Base-by-base conservation (phyloP, 306 rosid genomes). In the Cicer cuneatum region DNA sequence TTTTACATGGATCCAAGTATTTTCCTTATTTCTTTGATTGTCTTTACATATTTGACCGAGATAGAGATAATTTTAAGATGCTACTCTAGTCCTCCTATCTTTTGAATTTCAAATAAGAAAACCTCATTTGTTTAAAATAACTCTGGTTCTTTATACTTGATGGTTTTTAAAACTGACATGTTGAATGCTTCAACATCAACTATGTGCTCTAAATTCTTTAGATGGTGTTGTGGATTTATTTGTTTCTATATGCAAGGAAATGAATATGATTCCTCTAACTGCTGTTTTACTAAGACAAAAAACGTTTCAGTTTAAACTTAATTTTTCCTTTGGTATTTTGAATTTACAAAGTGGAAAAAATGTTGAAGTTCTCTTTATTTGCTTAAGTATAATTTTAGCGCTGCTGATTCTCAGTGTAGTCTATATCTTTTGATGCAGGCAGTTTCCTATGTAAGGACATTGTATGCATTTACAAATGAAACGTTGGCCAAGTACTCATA, bases 401-500 rank as follows among this genome's bases (percentile, higher is more conserved):
- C 60, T 21, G 46, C 33, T 49, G 47, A 73, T 69, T 75, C 82
- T 84, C 73, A 82, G 59, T 35, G 51, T 66, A 72, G 60, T 39
- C 77, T 5, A 2, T 78, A 71, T 80, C 69, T 83, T 58, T 58
- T 61, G 61, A 74, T 82, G 89, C 98, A 95, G 99, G 98, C 99
- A 69, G 96, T 95, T 84, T 95, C 98, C 15, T 87, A 92, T 83
- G 62, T 87, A 73, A 83, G 92, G 84, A 95, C 99, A 18, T 83
- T 92, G 71, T 95, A 95, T 83, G 98, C 93, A 70, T 95, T 89
- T 86, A 92, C 99, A 47, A 95, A 95, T 84, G 98, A 95, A 87
- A 92, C 98, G 45, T 85, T 95, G 85, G 99, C 99, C 75, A 95
- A 95, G 84, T 95, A 95, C 83, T 95, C 99, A 11, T 95, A 95